Percentiles rank a stretch among this genome's conserved stretches.
Evolutionary conservation across 2,329 filamentous ascomycete species (phyloP).

Genomic region (Plenodomus tracheiphilus): DNA sequence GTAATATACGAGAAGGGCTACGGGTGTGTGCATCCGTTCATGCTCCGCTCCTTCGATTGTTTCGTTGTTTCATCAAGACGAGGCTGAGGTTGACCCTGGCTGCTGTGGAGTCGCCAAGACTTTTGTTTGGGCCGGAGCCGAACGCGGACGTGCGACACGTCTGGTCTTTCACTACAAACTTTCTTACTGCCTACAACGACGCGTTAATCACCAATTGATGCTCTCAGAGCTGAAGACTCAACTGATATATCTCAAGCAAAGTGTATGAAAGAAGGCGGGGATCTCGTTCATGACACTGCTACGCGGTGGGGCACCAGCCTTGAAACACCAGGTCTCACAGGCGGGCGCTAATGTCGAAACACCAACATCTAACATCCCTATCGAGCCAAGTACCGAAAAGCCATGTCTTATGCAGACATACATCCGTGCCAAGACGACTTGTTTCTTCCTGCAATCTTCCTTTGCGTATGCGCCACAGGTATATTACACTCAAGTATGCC

Average conservation of each 20-base stretch:
- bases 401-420: background rate
- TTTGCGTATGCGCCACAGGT: background rate
- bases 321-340: background rate
- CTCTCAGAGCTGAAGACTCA: too few species aligned
- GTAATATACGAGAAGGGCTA: too few species aligned
- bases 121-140: background rate
- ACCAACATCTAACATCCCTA: background rate
- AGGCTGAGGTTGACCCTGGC: background rate
- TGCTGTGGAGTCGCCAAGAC: background rate
- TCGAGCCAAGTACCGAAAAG: background rate
- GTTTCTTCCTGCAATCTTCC: background rate
- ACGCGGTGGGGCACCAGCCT: background rate
- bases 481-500: background rate
- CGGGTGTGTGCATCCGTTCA: background rate
- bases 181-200: too few species aligned
- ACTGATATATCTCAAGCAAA: too few species aligned
- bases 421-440: background rate
- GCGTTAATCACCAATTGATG: too few species aligned
- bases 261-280: too few species aligned
- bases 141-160: background rate
- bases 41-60: background rate
- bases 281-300: background rate
- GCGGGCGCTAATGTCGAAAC: background rate
- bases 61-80: background rate
- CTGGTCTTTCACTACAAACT: background rate